Conservation (phyloP, 495 filamentous ascomycete genomes). For the Penicillium paxilli region DNA sequence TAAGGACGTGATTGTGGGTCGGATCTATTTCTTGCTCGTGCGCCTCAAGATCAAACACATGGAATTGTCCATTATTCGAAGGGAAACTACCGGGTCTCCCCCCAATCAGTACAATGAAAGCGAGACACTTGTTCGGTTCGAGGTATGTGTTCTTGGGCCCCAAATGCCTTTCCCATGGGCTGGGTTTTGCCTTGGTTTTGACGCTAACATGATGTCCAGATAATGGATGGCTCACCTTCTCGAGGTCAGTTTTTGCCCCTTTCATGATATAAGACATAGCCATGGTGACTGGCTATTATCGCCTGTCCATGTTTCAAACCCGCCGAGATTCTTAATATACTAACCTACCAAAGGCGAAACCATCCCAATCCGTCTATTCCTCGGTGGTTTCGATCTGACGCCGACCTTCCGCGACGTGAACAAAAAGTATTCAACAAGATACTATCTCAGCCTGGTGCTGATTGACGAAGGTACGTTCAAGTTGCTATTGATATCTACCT, state of each 20-base stretch:
- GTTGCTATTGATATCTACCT: slow-evolving; percentile 1
- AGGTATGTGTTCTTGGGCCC: slow-evolving; percentile 60
- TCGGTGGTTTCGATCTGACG: slow-evolving; percentile 96
- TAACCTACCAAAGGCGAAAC: slow-evolving; percentile 70
- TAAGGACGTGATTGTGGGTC: slow-evolving; percentile 98
- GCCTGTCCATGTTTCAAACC: not conserved
- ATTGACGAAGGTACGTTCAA: slow-evolving; percentile 95
- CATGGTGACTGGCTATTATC: not conserved
- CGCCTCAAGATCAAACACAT: slow-evolving; percentile 99
- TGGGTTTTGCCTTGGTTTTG: not conserved
- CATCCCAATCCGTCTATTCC: slow-evolving; percentile 95
- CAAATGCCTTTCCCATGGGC: not conserved
- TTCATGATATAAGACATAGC: not conserved
- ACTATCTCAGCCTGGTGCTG: slow-evolving; percentile 94
- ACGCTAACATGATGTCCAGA: slow-evolving; percentile 52
- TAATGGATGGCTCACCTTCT: slow-evolving; percentile 98
- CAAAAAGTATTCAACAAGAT: slow-evolving; percentile 98
- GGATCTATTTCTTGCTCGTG: slow-evolving; percentile 98
- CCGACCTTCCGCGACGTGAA: slow-evolving; percentile 99
- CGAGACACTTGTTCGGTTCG: slow-evolving; percentile 95
- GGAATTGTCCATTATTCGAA: slow-evolving; percentile 96
- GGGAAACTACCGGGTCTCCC: slow-evolving; percentile 95
- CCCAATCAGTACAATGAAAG: slow-evolving; percentile 99
- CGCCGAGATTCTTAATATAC: slow-evolving; percentile 4
- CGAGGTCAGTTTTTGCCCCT: slow-evolving; percentile 56